Conservation (phyloP, 495 filamentous ascomycete species). For the Penicillium atrosanguineum region DNA sequence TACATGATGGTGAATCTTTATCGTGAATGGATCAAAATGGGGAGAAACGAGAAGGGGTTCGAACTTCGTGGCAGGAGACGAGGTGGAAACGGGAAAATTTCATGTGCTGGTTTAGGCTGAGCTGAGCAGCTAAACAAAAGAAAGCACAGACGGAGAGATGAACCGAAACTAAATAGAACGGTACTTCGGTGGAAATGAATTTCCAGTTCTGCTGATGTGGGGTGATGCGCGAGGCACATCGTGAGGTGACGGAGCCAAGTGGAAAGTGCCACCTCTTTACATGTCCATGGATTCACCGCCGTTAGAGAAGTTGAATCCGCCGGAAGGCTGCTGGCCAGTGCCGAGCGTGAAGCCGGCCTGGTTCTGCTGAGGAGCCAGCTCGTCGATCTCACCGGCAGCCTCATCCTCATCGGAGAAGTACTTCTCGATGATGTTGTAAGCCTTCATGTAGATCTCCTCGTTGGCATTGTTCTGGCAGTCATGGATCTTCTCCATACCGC, state of each 20-base stretch:
- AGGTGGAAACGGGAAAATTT: constrained; percentile 7
- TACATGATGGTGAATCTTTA: constrained; percentile 64
- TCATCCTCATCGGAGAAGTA: constrained; percentile 99
- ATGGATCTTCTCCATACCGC: constrained; percentile 99
- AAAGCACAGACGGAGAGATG: not conserved
- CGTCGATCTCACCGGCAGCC: constrained; percentile 70
- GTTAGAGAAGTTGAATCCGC: constrained; percentile 91
- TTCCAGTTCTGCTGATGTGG: not conserved
- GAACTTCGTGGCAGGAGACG: constrained; percentile 12
- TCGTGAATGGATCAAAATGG: constrained; percentile 39
- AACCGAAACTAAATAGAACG: not conserved
- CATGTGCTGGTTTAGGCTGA: not conserved
- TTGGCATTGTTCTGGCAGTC: constrained; percentile 99
- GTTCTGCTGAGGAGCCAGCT: constrained; percentile 63
- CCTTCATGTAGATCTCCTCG: constrained; percentile 99
- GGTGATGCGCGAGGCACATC: not conserved
- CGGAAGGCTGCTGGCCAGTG: constrained; percentile 67
- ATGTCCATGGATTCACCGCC: constrained; percentile 96
- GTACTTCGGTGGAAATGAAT: not conserved
- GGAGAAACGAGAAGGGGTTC: constrained; percentile 15
- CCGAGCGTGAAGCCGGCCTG: constrained; percentile 84
- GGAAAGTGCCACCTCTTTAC: constrained; percentile 51
- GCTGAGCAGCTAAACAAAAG: not conserved
- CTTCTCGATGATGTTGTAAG: constrained; percentile 99
- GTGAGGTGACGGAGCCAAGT: not conserved